Evolutionary conservation across 148 eudicot genomes (phyloP), one percentile per base, ranked within the genome.

Genomic region (Rhododendron ferrugineum): DNA sequence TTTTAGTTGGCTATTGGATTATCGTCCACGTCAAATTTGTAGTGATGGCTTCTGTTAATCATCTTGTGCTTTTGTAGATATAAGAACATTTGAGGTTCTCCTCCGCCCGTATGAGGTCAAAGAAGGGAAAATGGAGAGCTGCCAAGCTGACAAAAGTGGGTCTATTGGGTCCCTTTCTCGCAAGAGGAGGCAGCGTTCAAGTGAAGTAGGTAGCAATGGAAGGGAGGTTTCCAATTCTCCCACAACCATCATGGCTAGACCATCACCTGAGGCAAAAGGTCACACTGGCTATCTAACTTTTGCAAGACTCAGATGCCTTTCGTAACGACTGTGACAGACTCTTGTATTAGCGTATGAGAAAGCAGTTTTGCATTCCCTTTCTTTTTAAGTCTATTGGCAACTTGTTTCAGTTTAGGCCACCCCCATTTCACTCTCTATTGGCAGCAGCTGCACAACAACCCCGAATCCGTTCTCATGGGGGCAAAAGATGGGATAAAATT

Each of bases 261-360:
- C 96, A 10, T 90, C 91, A 37, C 82, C 88, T 36, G 99, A 95
- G 89, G 86, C 96, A 50, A 93, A 91, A 92, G 99, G 99, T 44
- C 99, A 96, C 87, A 93, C 99, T 1, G 98, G 99, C 82, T 96
- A 96, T 80, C 86, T 96, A 88, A 95, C 99, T 50, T 96, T 96
- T 90, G 99, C 99, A 50, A 94, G 99, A 88, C 89, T 93, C 15
- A 89, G 89, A 64, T 91, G 95, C 83, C 79, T 87, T 58, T 78
- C 68, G 0, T 89, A 49, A 85, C 46, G 50, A 36, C 23, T 22
- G 54, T 72, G 64, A 50, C 32, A 26, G 60, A 16, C 64, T 64
- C 14, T 20, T 64, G 28, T 26, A 36, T 22, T 56, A 30, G n/a
- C 26, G 11, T 37, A 44, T 49, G 84, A 62, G 52, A 62, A 23